Evolutionary conservation across 78 protist genomes (phyloP).

Genomic region (Dictyostelium citrinum): DNA sequence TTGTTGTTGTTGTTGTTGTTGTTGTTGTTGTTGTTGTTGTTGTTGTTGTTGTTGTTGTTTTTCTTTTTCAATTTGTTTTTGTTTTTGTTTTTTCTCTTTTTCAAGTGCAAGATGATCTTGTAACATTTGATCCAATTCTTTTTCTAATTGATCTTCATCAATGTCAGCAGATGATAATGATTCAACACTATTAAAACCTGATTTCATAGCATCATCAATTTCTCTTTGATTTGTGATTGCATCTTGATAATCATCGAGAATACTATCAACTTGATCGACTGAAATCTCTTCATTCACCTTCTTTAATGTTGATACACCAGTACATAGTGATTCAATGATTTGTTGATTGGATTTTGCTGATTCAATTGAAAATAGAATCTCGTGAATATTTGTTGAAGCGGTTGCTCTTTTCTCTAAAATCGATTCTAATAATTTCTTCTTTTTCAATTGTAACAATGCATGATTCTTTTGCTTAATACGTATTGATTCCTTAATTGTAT

Average conservation of each 20-base stretch:
- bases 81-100: neutral
- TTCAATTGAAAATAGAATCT: conserved; percentile 16
- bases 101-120: conserved; percentile 2
- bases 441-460: conserved; percentile 36
- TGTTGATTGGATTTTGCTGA: conserved; percentile 61
- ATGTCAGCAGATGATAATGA: neutral
- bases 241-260: conserved; percentile 51
- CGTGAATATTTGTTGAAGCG: conserved; percentile 22
- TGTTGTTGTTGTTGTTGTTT: neutral
- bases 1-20: conserved; percentile 9
- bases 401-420: conserved; percentile 21
- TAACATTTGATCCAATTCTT: conserved; percentile 37
- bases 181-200: neutral
- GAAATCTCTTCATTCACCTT: conserved; percentile 27
- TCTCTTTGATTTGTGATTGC: conserved; percentile 46
- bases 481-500: neutral
- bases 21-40: neutral
- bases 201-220: conserved; percentile 52
- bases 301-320: conserved; percentile 44
- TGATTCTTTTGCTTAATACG: conserved; percentile 11
- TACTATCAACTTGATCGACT: conserved; percentile 38
- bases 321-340: conserved; percentile 6
- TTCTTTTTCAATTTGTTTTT: neutral
- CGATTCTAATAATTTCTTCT: neutral
- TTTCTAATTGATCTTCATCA: conserved; percentile 32